Percentiles rank a stretch among this genome's conserved stretches.
phyloP scores from a whole-genome alignment of 2,329 filamentous ascomycete genomes.

The Cercospora janseana region DNA sequence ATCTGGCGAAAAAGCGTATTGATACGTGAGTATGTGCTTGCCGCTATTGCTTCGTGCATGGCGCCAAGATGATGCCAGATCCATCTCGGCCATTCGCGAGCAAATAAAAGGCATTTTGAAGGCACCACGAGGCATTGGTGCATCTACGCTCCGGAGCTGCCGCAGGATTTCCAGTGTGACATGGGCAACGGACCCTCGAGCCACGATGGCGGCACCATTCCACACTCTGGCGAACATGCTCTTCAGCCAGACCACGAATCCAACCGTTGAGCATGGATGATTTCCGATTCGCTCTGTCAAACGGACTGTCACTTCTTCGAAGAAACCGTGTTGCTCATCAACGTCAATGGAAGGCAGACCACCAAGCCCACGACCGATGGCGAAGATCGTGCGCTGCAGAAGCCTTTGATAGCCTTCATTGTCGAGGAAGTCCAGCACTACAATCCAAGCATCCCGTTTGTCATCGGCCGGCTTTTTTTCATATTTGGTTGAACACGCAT shows the following conservation, averaged over 20 bases:
- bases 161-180: slow-evolving; percentile 19
- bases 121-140: neutral
- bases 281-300: neutral
- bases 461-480: slow-evolving; percentile 21
- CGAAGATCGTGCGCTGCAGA: slow-evolving; percentile 10
- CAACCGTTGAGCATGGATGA: neutral
- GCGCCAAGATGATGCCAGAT: slow-evolving; percentile 13
- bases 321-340: neutral
- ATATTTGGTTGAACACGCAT: slow-evolving; percentile 15
- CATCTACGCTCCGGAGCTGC: neutral
- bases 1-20: slow-evolving; percentile 73
- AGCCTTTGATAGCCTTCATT: slow-evolving; percentile 19
- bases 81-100: slow-evolving; percentile 8
- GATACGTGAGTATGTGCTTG: slow-evolving; percentile 73
- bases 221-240: slow-evolving; percentile 20
- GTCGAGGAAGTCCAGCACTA: slow-evolving; percentile 21
- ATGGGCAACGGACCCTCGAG: slow-evolving; percentile 8
- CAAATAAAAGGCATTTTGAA: slow-evolving; percentile 22
- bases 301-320: neutral
- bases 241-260: slow-evolving; percentile 24
- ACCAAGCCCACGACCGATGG: slow-evolving; percentile 9
- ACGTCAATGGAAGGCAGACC: too few relatives aligned
- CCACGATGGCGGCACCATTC: slow-evolving; percentile 14
- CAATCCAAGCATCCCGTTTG: slow-evolving; percentile 21
- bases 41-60: neutral